Evolutionary conservation across 805 yeast genomes (phyloP), one percentile per base, ranked within the genome.

Genomic region (Schwanniomyces yamadae): DNA sequence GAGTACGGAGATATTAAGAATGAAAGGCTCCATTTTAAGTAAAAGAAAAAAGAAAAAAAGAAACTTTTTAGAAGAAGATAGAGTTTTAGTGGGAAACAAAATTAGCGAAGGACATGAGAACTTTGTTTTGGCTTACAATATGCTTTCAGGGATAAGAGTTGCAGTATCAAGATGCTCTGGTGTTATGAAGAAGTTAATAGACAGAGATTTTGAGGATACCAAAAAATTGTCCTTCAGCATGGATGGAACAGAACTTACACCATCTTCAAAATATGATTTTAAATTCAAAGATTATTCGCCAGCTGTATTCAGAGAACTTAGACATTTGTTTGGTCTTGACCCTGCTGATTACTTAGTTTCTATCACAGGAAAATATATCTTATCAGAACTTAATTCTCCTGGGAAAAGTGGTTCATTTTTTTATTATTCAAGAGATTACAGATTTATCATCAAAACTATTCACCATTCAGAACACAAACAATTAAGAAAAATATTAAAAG

Each of bases 401-500:
- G 99, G 99, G 3, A 93, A 93, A 59, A 84, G 95, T 52, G 99
- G 99, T 0, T 88, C 96, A 0, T 91, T 91, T 54, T 93, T 93
- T 56, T 93, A 93, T 66, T 95, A 85, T 59, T 88, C 97, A 5
- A 70, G 96, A 42, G 99, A 95, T 63, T 90, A 82, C 64, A 75
- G 91, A 44, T 93, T 86, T 63, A 93, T 93, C 55, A 95, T 93
- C 61, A 93, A 93, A 59, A 93, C 99, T 0, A 89, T 93, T 37
- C 97, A 87, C 56, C 95, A 86, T 52, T 64, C 93, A 1, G 99
- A 93, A 54, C 98, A 93, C 64, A 78, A 79, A 42, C 93, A 87
- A 56, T 64, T 93, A 41, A 70, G 95, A 48, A 72, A 69, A 43
- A 78, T 85, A 23, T 69, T 93, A 31, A 77, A 80, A 50, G 82